Conservation (phyloP, 768 basidiomycete genomes). For the Amanita subjunquillea region DNA sequence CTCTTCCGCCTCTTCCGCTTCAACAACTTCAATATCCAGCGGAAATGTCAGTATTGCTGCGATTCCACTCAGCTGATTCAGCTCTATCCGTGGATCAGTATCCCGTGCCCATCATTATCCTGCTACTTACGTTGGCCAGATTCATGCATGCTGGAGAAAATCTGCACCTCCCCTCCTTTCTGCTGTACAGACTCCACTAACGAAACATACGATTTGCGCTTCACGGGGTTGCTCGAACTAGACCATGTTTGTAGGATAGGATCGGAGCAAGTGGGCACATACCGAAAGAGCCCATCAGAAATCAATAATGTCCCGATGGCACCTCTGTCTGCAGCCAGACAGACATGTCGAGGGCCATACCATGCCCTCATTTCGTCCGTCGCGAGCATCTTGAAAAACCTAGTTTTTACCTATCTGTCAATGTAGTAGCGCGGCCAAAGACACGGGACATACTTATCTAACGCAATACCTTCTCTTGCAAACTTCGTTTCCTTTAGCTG, state of each 20-base stretch:
- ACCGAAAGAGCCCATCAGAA: constrained; percentile 92
- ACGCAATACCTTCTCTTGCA: constrained; percentile 81
- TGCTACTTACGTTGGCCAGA: constrained; percentile 81
- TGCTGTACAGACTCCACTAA: constrained; percentile 84
- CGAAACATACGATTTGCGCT: constrained; percentile 75
- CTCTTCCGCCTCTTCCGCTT: constrained; percentile 79
- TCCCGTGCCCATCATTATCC: not conserved
- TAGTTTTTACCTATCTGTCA: constrained; percentile 18
- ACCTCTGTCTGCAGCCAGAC: constrained; percentile 83
- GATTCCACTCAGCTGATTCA: constrained; percentile 92
- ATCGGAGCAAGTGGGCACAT: constrained; percentile 11
- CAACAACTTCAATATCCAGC: constrained; percentile 89
- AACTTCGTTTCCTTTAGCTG: constrained; percentile 94
- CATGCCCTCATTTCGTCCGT: constrained; percentile 93
- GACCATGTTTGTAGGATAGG: not conserved
- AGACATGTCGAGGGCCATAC: constrained; percentile 96
- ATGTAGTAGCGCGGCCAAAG: not conserved
- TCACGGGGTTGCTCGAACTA: constrained; percentile 72
- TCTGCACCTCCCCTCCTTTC: constrained; percentile 87
- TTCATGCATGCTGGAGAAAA: constrained; percentile 99
- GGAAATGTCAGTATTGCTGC: constrained; percentile 96
- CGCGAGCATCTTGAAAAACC: constrained; percentile 97
- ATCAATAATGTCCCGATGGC: constrained; percentile 93
- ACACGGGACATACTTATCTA: constrained; percentile 58
- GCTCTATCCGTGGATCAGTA: constrained; percentile 39